Base-by-base conservation (phyloP, 768 basidiomycete species). In the Hygrophoropsis aurantiaca region DNA sequence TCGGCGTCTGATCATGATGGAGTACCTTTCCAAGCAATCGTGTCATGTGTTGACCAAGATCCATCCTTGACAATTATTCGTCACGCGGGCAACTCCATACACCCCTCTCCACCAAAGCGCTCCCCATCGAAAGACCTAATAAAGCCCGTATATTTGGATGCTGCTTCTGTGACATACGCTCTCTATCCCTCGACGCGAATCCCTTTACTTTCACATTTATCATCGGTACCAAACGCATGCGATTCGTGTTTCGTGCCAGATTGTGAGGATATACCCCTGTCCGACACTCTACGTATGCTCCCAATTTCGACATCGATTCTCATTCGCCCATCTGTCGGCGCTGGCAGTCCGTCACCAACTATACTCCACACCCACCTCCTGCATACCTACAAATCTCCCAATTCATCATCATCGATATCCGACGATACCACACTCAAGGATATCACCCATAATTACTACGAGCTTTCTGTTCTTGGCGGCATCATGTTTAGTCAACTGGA, bases 281-380 rank as follows among this genome's bases (percentile, higher is more conserved):
- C 46, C 54, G 52, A 74, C 49, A 56, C 71, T 5, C 47, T 77
- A 5, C 66, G 72, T 24, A 58, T 85, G 21, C 69, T 82, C 2
- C 86, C 87, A 0, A 68, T 76, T 18, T 72, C 73, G 13, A 81
- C 81, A 40, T 74, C 81, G 3, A 73, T 79, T 3, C 74, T 92
- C 33, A 66, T 90, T 26, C 77, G 77, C 40, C 69, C 78, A 19
- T 79, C 87, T 27, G 56, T 72, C 10, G 60, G 76, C 27, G 60
- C 76, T 10, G 63, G 77, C 30, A 66, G 69, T 49, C 63, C 75
- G 16, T 61, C 71, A 35, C 68, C 72, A 37, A 61, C 61, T 33
- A 84, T 77, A 76, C 71, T 85, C 24, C 77, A 84, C 42, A 66
- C 88, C 24, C 81, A 85, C 61, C 70, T 85, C 11, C 70, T 92